Evolutionary conservation across 176 grass and related monocot genomes (phyloP).

Genomic region (Calamus simplicifolius): DNA sequence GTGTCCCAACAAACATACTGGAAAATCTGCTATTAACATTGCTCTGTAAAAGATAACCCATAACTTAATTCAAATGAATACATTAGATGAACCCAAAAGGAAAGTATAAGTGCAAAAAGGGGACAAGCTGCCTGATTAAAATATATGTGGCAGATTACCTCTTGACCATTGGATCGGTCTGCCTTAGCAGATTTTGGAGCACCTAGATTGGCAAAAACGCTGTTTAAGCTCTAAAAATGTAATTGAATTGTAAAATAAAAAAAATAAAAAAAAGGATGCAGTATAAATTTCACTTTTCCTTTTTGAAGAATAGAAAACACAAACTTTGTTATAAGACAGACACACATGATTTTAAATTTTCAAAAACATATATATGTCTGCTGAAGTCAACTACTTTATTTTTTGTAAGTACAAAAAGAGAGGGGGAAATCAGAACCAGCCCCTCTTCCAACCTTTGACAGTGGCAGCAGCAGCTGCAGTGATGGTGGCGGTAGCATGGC

Average conservation of each 20-base stretch:
- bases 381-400: neutral
- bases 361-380: slow-evolving; percentile 7
- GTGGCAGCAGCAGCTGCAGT: too few relatives aligned
- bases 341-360: too few relatives aligned
- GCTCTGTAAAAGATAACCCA: slow-evolving; percentile 24
- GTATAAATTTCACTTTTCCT: neutral
- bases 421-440: too few relatives aligned
- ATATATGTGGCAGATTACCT: slow-evolving; percentile 36
- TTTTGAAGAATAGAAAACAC: slow-evolving; percentile 4
- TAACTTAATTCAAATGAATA: too few relatives aligned
- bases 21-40: slow-evolving; percentile 62
- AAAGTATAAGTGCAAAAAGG: neutral
- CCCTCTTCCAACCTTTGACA: too few relatives aligned
- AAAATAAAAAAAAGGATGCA: too few relatives aligned
- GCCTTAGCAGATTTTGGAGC: slow-evolving; percentile 48
- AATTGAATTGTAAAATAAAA: neutral
- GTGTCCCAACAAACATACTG: slow-evolving; percentile 80
- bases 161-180: slow-evolving; percentile 52
- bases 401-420: too few relatives aligned
- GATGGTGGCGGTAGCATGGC: too few relatives aligned
- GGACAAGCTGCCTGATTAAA: neutral
- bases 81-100: too few relatives aligned
- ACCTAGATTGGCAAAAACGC: slow-evolving; percentile 30
- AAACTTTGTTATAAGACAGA: too few relatives aligned
- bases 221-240: neutral